Evolutionary conservation across 2,329 filamentous ascomycete genomes (phyloP), one percentile per base, ranked within the genome.

Genomic region (Pestalotiopsis sp.): DNA sequence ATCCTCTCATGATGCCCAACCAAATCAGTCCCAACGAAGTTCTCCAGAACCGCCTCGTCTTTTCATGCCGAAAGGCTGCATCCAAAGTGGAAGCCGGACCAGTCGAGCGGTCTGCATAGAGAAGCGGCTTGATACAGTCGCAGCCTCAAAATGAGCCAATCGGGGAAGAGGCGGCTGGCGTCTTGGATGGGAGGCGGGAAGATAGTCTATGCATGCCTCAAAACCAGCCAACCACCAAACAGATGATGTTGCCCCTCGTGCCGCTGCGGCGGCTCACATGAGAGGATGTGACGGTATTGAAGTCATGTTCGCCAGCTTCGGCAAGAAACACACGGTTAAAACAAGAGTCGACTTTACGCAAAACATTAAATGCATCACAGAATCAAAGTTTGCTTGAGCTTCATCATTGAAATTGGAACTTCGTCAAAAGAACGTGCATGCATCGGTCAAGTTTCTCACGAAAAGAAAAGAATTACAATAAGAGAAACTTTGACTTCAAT

Each of bases 61-160:
- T 31, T 1, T 9, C 27, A 31, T 31, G 27, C 27, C 27, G 27
- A 31, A 31, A 31, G n/a, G 17, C 45, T n/a, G 14, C 13, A 52
- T 9, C n/a, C 45, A 52, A 6, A 3, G 45, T 20, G 17, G 27
- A 9, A 31, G 6, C 27, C 27, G 6, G 1, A 7, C 27, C 27
- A 31, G 27, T 31, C 27, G 27, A 31, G 45, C 45, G 45, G 17
- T n/a, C 45, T 52, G 17, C n/a, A 9, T 20, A 2, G 20, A 52
- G 27, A 31, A 7, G 27, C 27, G 27, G 45, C 45, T 52, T n/a
- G 17, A 52, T n/a, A 17, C 45, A 12, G 27, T 31, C 13, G 45
- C 14, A 49, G 63, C 63, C 63, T 65, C 63, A 65, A 65, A 56
- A n/a, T n/a, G 17, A 25, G 45, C 63, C 41, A 65, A 65, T 65